Evolutionary conservation across 495 filamentous ascomycete species (phyloP), one percentile per base, ranked within the genome.

Genomic region (Margaritispora aquatica): DNA sequence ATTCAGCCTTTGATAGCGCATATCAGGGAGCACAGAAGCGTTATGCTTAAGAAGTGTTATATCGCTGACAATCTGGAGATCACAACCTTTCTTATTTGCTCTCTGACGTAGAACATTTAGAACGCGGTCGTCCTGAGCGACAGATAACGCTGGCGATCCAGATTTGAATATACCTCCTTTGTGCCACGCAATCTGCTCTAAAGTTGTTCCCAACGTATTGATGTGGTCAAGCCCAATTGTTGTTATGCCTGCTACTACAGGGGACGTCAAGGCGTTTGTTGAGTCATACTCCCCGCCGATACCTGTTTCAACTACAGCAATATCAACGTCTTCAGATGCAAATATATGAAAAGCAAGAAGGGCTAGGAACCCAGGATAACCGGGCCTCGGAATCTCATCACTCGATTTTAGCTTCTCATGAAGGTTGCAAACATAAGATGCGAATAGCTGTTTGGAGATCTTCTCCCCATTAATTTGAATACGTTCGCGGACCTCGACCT

Each of bases 161-260:
- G 70, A 20, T 70, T 97, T 98, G 74, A 96, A 86, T 54, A 98
- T 93, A 19, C 94, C 94, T 11, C 82, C 88, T 70, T 98, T 98
- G 67, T 97, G 92, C 94, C 94, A 98, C 7, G 94, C 93, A 59
- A 98, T 97, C 57, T 92, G 80, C 55, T 93, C 88, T 47, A 96
- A 85, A 0, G 92, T 94, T 41, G 80, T 70, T 13, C 94, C 94
- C 29, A 98, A 80, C 68, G 90, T 77, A n/a, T 75, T 75, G 17
- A 85, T 82, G 66, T 98, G 94, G 64, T 98, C 94, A 59, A 97
- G 93, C 10, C 90, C 94, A 21, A 98, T 75, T 54, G 85, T 92
- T 10, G 85, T 91, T 49, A 98, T 89, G 0, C 84, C 92, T 2
- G 80, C 80, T 1, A 85, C 88, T 8, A 81, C 81, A 2, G 92